phyloP scores from a whole-genome alignment of 495 filamentous ascomycete species.

The Aspergillus steynii region DNA sequence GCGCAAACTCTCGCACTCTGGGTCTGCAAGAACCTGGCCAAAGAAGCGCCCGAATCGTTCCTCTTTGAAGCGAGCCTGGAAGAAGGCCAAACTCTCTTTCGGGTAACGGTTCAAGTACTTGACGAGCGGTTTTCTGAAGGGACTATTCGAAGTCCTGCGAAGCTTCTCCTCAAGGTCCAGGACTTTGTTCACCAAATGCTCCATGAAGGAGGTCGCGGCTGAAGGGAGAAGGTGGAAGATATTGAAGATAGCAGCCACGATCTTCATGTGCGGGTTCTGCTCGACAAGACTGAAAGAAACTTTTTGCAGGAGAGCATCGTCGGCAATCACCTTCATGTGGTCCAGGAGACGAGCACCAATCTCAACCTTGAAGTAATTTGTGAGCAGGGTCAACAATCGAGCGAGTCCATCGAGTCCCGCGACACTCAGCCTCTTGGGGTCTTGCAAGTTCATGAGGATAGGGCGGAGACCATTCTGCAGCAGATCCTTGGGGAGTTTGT shows the following conservation, averaged over 20 bases:
- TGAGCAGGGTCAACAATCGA: constrained; percentile 82
- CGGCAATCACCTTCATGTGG: constrained; percentile 89
- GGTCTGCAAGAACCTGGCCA: constrained; percentile 80
- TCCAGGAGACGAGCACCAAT: constrained; percentile 89
- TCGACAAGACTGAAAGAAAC: constrained; percentile 93
- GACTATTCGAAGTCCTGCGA: constrained; percentile 86
- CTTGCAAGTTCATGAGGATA: constrained; percentile 92
- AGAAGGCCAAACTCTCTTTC: constrained; percentile 79
- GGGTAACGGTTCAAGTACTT: constrained; percentile 94
- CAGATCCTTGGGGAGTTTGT: constrained; percentile 92
- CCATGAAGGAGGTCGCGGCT: constrained; percentile 87
- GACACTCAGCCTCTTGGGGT: constrained; percentile 85
- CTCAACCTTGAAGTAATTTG: constrained; percentile 98
- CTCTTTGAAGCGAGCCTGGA: constrained; percentile 73
- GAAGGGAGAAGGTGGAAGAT: constrained; percentile 93
- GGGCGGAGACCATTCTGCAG: constrained; percentile 92
- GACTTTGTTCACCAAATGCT: constrained; percentile 81
- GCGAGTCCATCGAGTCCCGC: constrained; percentile 90
- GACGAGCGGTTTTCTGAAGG: constrained; percentile 88
- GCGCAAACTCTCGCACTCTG: constrained; percentile 71
- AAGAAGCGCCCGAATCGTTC: constrained; percentile 91
- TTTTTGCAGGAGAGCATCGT: constrained; percentile 74
- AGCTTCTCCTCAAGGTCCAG: constrained; percentile 84
- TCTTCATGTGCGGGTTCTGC: constrained; percentile 85
- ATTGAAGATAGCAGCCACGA: constrained; percentile 90